These are phyloP conservation scores for Salix dunnii DNA, from an alignment of 345 rosid genomes.

Conservation along the genomic window DNA sequence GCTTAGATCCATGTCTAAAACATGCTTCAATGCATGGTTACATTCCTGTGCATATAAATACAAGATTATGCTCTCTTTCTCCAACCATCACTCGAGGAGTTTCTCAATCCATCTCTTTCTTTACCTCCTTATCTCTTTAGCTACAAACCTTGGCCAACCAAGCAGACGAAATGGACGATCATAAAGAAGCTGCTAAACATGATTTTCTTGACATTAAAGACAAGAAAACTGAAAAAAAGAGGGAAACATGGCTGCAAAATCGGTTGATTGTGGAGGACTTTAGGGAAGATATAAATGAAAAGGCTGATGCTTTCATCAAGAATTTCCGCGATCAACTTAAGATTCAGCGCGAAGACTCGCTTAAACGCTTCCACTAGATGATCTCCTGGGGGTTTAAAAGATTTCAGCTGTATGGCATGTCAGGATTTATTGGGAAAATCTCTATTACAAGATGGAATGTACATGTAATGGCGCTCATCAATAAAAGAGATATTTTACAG, in stretches of 20 bases:
- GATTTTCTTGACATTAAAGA: not conserved
- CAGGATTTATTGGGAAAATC: not conserved
- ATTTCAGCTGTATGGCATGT: not conserved
- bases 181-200: not conserved
- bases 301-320: conserved; percentile 33
- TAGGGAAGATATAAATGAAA: conserved; percentile 27
- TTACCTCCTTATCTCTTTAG: not conserved
- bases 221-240: not conserved
- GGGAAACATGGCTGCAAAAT: not conserved
- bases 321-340: conserved; percentile 31
- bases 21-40: conserved; percentile 1
- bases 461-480: not conserved
- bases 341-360: conserved; percentile 33
- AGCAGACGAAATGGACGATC: conserved; percentile 2
- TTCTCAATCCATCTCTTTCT: not conserved
- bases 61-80: not conserved
- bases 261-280: conserved; percentile 5
- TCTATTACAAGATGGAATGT: not conserved
- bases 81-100: not conserved
- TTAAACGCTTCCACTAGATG: conserved; percentile 28
- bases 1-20: conserved; percentile 7
- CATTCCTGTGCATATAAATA: not conserved
- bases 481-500: not conserved
- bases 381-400: conserved; percentile 19
- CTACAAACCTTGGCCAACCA: not conserved